Evolutionary conservation across 2,329 filamentous ascomycete genomes (phyloP), one percentile per base, ranked within the genome.

Genomic region (Cordyceps cicadae): DNA sequence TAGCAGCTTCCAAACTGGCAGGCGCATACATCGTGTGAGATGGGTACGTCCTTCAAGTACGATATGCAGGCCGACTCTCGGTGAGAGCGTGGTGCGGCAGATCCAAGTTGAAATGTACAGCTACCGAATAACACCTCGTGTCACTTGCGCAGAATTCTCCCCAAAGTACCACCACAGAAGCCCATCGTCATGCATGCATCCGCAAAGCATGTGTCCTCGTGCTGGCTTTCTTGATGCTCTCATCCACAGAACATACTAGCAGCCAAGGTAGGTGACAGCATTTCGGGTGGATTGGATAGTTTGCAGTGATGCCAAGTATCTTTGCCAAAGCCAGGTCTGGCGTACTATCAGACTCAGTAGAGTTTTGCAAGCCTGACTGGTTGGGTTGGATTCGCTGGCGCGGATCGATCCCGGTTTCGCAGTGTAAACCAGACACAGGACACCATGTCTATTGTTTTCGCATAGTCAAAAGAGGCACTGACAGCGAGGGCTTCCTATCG

Each of bases 171-270:
- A 46, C 39, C 19, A n/a, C 39, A 45, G 37, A 53, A 26, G 19
- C 3, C 24, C 24, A 59, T 59, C 39, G 49, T 52, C 56, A 59
- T 46, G 48, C 56, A 53, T 59, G 49, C 56, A 43, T 59, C 48
- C 17, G 48, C 17, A 29, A 51, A 34, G 46, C 34, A 58, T 43
- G 55, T 58, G 56, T 45, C 56, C 48, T 45, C 48, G 56, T 59
- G 56, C 48, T 43, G 56, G 43, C 24, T 50, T 21, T 51, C 24
- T 50, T 21, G 26, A 52, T 45, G 3, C 17, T 51, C 24, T 51
- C 48, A 17, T 32, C 26, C 34, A 26, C 11, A 17, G 34, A 21
- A 37, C 12, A 14, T 24, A 3, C 12, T 24, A 37, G n/a, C n/a
- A 26, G 32, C n/a, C 34, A 34, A 15, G 24, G 19, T 9, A 15